Base-by-base conservation (phyloP, 2,329 filamentous ascomycete genomes). In the Aspergillus fumigatus region DNA sequence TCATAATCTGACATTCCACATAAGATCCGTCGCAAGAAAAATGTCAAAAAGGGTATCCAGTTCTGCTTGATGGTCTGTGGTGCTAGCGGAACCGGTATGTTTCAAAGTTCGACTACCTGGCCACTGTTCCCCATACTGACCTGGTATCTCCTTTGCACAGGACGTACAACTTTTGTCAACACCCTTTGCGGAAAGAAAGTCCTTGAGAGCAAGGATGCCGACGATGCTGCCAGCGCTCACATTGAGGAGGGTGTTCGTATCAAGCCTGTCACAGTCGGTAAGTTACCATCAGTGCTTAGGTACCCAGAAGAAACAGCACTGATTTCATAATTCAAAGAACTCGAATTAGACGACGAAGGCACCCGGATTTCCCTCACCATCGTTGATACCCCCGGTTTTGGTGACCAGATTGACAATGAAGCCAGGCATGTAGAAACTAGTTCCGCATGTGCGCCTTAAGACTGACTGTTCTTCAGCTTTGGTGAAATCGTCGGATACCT, bases 41-140 rank as follows among this genome's bases (percentile, higher is more conserved):
- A 99, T 85, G 93, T 99, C 82, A 97, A 97, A 89, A 97, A 97
- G 86, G 94, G 94, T 75, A 97, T 99, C 75, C 94, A 99, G 84
- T 99, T 99, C 83, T 97, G 92, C 79, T 80, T 99, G 85, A 99
- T 99, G 94, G 94, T 99, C 73, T 97, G 94, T 76, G 94, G 94
- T 82, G 94, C 94, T 75, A 97, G 93, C 69, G 94, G 94, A 78
- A 97, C 94, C 79, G 94, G 92, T 96, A 86, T 72, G 84, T 62
- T 50, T 48, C n/a, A 25, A 45, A 32, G 45, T 25, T 25, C 26
- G 41, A 59, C 26, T 48, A 40, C 45, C 35, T 48, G 23, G 56
- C 45, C 23, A 38, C 51, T 58, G 49, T 57, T 48, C 48, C 50
- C 49, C 52, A 58, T 59, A 60, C 62, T 61, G 51, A 62, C 53